These are phyloP conservation scores for Daldinia sp. DNA, from an alignment of 2,329 filamentous ascomycete genomes.

Conservation along the genomic window DNA sequence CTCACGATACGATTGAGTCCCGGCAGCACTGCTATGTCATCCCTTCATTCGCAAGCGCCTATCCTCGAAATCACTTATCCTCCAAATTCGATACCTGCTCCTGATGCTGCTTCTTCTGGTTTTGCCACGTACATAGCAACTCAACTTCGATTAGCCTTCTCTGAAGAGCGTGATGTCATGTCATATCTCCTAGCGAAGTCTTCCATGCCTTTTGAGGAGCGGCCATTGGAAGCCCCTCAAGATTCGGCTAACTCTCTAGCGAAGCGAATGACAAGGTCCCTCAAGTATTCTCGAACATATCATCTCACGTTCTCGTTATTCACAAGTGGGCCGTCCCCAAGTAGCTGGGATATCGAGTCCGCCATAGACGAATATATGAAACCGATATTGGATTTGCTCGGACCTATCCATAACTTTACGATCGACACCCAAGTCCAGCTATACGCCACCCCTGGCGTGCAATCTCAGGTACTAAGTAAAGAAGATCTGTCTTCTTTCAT, in stretches of 20 bases:
- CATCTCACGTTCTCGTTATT: conserved; percentile 97
- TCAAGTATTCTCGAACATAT: conserved; percentile 93
- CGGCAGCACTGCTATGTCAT: conserved; percentile 65
- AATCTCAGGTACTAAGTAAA: conserved; percentile 73
- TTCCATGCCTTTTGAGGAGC: conserved; percentile 58
- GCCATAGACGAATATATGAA: conserved; percentile 83
- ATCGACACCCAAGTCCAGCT: conserved; percentile 96
- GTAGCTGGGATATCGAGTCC: conserved; percentile 88
- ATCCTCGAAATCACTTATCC: conserved; percentile 81
- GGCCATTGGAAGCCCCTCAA: conserved; percentile 56
- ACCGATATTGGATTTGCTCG: conserved; percentile 81
- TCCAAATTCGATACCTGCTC: conserved; percentile 70
- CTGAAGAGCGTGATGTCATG: conserved; percentile 88
- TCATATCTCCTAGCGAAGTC: conserved; percentile 74
- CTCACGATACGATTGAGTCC: conserved; percentile 76
- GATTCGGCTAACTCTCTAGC: conserved; percentile 64
- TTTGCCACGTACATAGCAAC: conserved; percentile 81
- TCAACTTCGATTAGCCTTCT: conserved; percentile 79
- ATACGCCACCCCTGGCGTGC: conserved; percentile 77
- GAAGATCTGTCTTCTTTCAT: conserved; percentile 94
- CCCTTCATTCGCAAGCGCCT: conserved; percentile 73
- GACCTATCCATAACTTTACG: conserved; percentile 90
- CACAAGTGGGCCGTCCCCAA: conserved; percentile 78
- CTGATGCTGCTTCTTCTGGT: conserved; percentile 73
- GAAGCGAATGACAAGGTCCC: conserved; percentile 80